Evolutionary conservation across 495 filamentous ascomycete species (phyloP).

Genomic region (Talaromyces ruber): DNA sequence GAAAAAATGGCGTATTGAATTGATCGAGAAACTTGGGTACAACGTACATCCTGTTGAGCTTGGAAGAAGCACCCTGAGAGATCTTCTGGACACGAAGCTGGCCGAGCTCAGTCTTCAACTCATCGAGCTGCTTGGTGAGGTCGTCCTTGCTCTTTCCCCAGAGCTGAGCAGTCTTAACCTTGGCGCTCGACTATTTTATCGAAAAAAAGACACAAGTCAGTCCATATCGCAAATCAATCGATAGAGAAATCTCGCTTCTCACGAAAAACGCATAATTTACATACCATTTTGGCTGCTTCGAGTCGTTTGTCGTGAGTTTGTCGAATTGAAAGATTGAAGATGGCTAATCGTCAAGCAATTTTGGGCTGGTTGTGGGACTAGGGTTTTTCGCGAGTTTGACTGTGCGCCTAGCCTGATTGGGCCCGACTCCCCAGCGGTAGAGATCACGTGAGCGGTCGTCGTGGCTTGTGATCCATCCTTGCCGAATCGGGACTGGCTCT

Average conservation of each 20-base stretch:
- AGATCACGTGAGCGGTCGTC: not conserved
- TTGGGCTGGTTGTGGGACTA: conserved; percentile 42
- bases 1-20: not conserved
- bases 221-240: not conserved
- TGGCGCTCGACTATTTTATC: conserved; percentile 61
- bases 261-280: conserved; percentile 11
- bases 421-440: not conserved
- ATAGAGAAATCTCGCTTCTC: not conserved
- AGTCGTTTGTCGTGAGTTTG: conserved; percentile 35
- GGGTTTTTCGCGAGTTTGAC: conserved; percentile 23
- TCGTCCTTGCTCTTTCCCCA: conserved; percentile 99
- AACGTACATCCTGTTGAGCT: conserved; percentile 94
- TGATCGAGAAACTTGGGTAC: not conserved
- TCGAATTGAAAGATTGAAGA: conserved; percentile 44
- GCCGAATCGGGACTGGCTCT: not conserved
- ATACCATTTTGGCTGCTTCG: conserved; percentile 43
- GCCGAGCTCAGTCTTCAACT: conserved; percentile 89
- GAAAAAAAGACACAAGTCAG: not conserved
- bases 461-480: not conserved
- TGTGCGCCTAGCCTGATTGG: conserved; percentile 17
- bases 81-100: conserved; percentile 97
- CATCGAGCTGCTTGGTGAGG: conserved; percentile 82
- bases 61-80: conserved; percentile 78
- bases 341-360: conserved; percentile 35
- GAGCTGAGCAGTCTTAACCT: conserved; percentile 90